phyloP scores from a whole-genome alignment of 2,329 filamentous ascomycete genomes.

The Fusarium sp. region DNA sequence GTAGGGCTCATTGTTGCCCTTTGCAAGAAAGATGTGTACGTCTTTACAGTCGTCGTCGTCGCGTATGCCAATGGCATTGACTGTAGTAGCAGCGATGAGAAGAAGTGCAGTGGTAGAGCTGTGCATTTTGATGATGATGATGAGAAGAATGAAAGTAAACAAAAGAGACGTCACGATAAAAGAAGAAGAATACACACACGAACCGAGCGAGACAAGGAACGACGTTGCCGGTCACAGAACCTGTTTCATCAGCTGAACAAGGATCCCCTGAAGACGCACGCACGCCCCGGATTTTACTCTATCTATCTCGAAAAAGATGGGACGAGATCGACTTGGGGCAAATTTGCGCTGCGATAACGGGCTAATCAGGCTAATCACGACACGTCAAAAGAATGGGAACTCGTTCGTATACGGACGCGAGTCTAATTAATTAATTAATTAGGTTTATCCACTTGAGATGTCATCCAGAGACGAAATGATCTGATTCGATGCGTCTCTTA shows the following conservation, averaged over 20 bases:
- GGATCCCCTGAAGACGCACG: not conserved
- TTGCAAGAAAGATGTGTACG: constrained; percentile 15
- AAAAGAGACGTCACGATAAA: not conserved
- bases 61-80: not conserved
- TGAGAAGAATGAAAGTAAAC: not conserved
- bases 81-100: not conserved
- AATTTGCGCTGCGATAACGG: not conserved
- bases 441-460: not conserved
- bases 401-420: not conserved
- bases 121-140: not conserved
- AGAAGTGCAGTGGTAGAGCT: not conserved
- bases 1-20: constrained; percentile 15
- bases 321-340: not conserved
- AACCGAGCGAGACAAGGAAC: not conserved
- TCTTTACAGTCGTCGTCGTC: constrained; percentile 4
- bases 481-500: not conserved
- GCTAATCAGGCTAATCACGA: not conserved
- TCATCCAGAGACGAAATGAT: not conserved
- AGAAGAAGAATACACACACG: not conserved
- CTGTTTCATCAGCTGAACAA: not conserved
- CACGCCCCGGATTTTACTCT: not conserved
- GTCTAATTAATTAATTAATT: not conserved
- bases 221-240: not conserved
- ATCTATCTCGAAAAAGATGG: not conserved
- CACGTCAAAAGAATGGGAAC: not conserved